Evolutionary conservation across 768 basidiomycete species (phyloP), one percentile per base, ranked within the genome.

Genomic region (Fistulinella prunicolor): DNA sequence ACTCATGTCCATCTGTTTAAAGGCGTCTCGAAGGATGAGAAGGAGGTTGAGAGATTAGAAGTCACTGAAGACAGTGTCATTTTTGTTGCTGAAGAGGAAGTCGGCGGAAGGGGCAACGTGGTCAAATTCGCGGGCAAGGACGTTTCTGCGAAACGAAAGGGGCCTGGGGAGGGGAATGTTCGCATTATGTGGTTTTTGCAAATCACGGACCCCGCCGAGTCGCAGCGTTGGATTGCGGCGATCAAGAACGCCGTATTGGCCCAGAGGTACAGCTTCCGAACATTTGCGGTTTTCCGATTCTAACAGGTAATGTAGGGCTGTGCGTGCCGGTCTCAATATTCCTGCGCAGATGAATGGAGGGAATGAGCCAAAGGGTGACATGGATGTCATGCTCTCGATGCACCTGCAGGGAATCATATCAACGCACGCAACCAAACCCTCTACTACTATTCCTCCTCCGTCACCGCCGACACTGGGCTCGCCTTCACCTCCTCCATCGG

Each of bases 351-450:
- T 68, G 19, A 56, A 69, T 3, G 69, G 73, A 19, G 71, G 70
- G 14, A 69, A 76, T 22, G 88, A 88, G 51, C 86, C 86, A 19
- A 75, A 82, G 38, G 88, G 88, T 6, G 88, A 90, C 59, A 79
- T 90, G 72, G 88, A 90, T 61, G 88, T 89, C 39, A 86, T 89
- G 79, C 73, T 90, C 29, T 84, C 85, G 24, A 87, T 90, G 74
- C 82, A 83, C 40, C 73, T 80, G 26, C 85, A 87, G 56, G 81
- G 78, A n/a, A 44, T 70, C 74, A 53, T 70, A 71, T 23, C 72
- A 72, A 22, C 64, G 66, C 44, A 63, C 35, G 45, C 53, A 35
- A 38, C 37, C 22, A 52, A 56, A 43, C 28, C 46, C 19, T 55
- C 47, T 20, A 37, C 42, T 44, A 41, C 49, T 19, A 46, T 39